Base-by-base conservation (phyloP, 345 rosid species). In the Pelargonium nanum region DNA sequence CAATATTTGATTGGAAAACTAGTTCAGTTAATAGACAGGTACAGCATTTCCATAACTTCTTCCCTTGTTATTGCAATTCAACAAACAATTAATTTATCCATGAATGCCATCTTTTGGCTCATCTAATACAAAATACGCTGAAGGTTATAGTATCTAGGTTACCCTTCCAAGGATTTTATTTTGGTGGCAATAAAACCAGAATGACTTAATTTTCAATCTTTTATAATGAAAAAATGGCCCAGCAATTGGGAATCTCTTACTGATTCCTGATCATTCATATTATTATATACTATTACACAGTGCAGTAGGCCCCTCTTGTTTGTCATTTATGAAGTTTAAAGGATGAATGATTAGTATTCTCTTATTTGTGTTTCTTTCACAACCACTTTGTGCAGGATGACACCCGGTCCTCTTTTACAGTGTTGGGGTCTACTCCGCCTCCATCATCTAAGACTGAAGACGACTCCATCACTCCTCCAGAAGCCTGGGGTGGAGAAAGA, bases 401-500 rank as follows among this genome's bases (percentile, higher is more conserved):
- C 20, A 28, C 65, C 22, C 72, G 65, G 70, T 72, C 48, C 13
- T 40, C 84, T 62, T 77, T 72, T 40, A 10, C 81, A 2, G 19
- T 70, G 56, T 63, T 74, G 64, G 88, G 71, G 52, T 71, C 93
- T 52, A 72, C 79, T 19, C 87, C 95, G 23, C n/a, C 85, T 58
- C 78, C 85, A 68, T 72, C 97, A 67, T 74, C 86, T 63, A 86
- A 79, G 75, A 83, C 71, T 65, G 97, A 84, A 70, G 86, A 88
- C 45, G 62, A 90, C 59, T 80, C 96, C 45, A 76, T 83, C 69
- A 88, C 96, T 61, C 97, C 97, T 74, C 97, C 99, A 59, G 96
- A 94, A 77, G 95, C 99, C 65, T 94, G 99, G 97, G 99, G 97
- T 57, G 97, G 96, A 61, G 95, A 89, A 73, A 89, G 75, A 77